Evolutionary conservation across 2,329 filamentous ascomycete genomes (phyloP), one percentile per base, ranked within the genome.

Genomic region (Chrysosporium queenslandicum): DNA sequence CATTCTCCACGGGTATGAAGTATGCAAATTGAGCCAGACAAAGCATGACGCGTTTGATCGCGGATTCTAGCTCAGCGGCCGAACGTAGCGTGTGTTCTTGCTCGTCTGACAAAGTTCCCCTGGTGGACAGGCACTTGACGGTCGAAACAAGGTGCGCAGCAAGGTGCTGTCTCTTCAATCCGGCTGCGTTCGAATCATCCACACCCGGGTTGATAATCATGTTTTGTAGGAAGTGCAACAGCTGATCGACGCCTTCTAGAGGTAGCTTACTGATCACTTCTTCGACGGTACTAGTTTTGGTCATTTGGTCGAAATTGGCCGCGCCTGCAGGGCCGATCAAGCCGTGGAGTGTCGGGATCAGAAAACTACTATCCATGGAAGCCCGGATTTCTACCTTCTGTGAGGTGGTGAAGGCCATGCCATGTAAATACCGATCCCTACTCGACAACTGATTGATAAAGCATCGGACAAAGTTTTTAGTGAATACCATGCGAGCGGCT

Each of bases 281-380:
- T 60, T 94, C 87, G 1, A 95, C 72, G 0, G 87, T 91, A 69
- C 91, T 94, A 1, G 84, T 85, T 65, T 86, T 92, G 0, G 90
- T 94, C 53, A 85, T 76, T 57, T 86, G 83, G 63, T 97, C 92
- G 62, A 97, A 92, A 63, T 85, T 87, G 59, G 87, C 81, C 1
- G 78, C 77, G 1, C 87, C 86, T 55, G 83, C 74, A 47, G 81
- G 79, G 34, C 80, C 79, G 40, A 92, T 76, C n/a, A 96, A 71
- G 21, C 80, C 79, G 37, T 76, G 74, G 11, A 92, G 70, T 5
- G 91, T 72, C 1, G 77, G 71, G 3, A 77, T 67, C 1, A 87
- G 75, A 20, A 82, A 74, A 4, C 72, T 71, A 0, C 83, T 79
- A 4, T 84, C 73, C 3, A 76, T 71, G 54, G 84, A 78, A 1